Conservation (phyloP, 1,139 yeast genomes). For the Fermentozyma sake region DNA sequence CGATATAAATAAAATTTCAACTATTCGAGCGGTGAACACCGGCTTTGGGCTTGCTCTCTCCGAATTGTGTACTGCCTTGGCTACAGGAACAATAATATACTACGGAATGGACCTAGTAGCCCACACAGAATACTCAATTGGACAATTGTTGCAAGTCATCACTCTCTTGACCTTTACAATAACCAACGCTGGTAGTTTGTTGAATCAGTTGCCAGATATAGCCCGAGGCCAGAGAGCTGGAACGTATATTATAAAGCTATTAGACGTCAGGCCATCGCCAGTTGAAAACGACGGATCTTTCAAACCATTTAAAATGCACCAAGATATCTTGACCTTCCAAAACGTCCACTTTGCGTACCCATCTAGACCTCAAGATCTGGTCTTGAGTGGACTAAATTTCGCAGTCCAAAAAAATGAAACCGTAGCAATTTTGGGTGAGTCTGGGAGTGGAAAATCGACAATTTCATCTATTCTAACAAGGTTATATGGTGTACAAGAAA, state of each 20-base stretch:
- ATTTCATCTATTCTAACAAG: conserved; percentile 50
- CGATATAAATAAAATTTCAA: conserved; percentile 29
- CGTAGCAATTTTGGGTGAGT: conserved; percentile 66
- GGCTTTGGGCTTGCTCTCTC: conserved; percentile 63
- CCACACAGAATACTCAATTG: conserved; percentile 45
- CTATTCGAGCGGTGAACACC: conserved; percentile 46
- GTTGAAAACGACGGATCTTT: conserved; percentile 26
- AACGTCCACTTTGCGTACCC: conserved; percentile 50
- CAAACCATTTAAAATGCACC: conserved; percentile 2
- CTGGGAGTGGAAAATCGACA: conserved; percentile 84
- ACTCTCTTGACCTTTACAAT: conserved; percentile 72
- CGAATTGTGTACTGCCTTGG: conserved; percentile 49
- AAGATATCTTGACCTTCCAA: conserved; percentile 32
- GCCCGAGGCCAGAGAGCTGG: conserved; percentile 75
- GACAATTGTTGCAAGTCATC: conserved; percentile 63
- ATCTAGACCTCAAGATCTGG: conserved; percentile 12
- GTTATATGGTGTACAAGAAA: conserved; percentile 37
- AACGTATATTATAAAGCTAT: conserved; percentile 44
- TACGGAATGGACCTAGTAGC: conserved; percentile 74
- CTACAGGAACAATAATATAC: conserved; percentile 68
- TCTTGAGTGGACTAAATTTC: conserved; percentile 39
- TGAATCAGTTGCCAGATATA: conserved; percentile 69
- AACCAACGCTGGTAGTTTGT: conserved; percentile 53
- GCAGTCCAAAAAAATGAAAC: conserved; percentile 41
- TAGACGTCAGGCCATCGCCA: conserved; percentile 29